Percentiles rank a stretch among this genome's conserved stretches.
These are phyloP conservation scores for Mycena vitilis DNA, from an alignment of 768 basidiomycete species.

Conservation along the genomic window DNA sequence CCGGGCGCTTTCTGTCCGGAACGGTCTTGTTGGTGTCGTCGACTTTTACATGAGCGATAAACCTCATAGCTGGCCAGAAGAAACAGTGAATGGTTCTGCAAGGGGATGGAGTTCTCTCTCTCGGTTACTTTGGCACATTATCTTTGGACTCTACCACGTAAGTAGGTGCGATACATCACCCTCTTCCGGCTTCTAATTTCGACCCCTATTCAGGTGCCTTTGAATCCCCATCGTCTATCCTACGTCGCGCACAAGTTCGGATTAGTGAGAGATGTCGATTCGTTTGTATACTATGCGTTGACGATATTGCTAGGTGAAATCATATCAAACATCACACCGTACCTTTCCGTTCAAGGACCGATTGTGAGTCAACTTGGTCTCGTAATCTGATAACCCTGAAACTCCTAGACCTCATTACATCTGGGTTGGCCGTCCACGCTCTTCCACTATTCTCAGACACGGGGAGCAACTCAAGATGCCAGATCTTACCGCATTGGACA, in stretches of 20 bases:
- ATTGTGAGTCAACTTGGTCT: background rate
- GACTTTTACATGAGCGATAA: conserved; percentile 46
- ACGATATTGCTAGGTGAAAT: background rate
- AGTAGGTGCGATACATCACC: background rate
- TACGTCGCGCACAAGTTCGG: background rate
- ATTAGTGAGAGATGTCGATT: background rate
- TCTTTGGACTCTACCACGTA: conserved; percentile 5
- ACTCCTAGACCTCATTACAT: background rate
- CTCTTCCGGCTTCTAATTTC: background rate
- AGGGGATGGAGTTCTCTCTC: background rate
- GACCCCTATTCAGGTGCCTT: background rate
- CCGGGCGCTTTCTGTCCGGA: conserved; percentile 38
- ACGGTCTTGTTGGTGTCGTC: conserved; percentile 72
- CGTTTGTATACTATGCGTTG: background rate
- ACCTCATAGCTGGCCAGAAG: background rate
- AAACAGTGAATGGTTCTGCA: background rate
- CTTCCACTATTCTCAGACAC: no score
- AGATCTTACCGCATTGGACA: no score
- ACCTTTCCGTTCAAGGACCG: background rate
- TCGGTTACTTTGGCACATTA: conserved; percentile 10
- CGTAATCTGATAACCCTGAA: background rate
- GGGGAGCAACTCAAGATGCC: no score
- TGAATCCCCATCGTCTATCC: background rate
- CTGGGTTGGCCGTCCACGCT: background rate
- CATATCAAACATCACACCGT: background rate